Base-by-base conservation (phyloP, 371 early-diverging fungal species). In the Apophysomyces elegans region DNA sequence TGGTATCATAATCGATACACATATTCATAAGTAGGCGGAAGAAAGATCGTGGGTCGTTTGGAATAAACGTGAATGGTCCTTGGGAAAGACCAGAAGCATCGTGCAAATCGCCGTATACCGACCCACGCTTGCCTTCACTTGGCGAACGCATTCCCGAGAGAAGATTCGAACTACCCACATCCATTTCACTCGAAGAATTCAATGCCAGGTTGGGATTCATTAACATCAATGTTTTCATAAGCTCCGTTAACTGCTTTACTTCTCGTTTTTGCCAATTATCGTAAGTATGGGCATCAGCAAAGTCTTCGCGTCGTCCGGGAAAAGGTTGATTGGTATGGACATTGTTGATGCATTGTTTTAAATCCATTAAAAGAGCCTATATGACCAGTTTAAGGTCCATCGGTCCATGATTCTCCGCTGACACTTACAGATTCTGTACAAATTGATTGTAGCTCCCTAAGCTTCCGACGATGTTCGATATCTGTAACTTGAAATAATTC, bases 11-110 rank as follows among this genome's bases (percentile, higher is more conserved):
- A 39, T 84, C 82, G 1, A 84, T 69, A 58, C 81, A 81, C 70
- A 78, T 70, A 18, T 72, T 76, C 67, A 84, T 65, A 35, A 84
- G 61, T 7, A 73, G 43, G 8, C 74, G 80, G 61, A 78, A 84
- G 50, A 69, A 81, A 7, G 70, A 70, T 39, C 78, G 78, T 0
- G 84, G 84, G 45, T 79, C 75, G 21, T 60, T 45, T 26, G 84
- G 84, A 58, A 84, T 79, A 58, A 80, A 84, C 2, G 72, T 69
- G 47, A 81, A 78, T 9, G 62, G 9, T 18, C 61, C 65, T 50
- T 59, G 46, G 1, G 18, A 37, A 7, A 35, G 38, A 21, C 61
- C 58, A 14, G 54, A 16, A 9, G 11, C 4, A 21, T 50, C 54
- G 54, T 50, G 54, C 21, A 26, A 4, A 11, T 50, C 54, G 5